Percentiles rank a stretch among this genome's conserved stretches.
Evolutionary conservation across 1,284 basidiomycete species (phyloP).

Genomic region (Trametes polyzona): DNA sequence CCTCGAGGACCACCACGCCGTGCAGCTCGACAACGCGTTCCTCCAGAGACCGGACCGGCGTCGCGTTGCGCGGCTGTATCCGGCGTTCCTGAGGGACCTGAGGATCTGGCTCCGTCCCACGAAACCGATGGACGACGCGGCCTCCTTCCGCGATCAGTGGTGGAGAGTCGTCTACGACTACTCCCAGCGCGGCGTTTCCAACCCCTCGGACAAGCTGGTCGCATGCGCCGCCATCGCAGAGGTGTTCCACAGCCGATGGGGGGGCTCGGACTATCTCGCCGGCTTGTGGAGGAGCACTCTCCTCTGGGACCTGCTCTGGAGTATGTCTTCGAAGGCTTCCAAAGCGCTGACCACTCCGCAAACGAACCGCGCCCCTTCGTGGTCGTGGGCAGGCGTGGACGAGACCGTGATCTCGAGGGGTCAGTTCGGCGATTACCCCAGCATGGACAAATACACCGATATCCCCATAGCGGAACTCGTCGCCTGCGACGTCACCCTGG

Average conservation of each 20-base stretch:
- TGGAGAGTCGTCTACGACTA: conserved; percentile 11
- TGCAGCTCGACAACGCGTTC: conserved; percentile 10
- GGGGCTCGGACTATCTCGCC: conserved; percentile 18
- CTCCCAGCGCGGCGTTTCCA: conserved; percentile 9
- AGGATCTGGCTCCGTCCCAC: too few relatives aligned
- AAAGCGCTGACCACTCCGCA: background rate
- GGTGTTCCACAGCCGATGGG: conserved; percentile 15
- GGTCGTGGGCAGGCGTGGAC: conserved; percentile 17
- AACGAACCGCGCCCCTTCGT: conserved; percentile 12
- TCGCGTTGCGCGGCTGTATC: too few relatives aligned
- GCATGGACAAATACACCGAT: background rate
- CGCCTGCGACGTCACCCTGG: background rate
- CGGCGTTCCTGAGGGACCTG: too few relatives aligned
- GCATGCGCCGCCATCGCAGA: conserved; percentile 20
- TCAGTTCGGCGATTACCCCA: background rate
- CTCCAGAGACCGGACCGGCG: too few relatives aligned
- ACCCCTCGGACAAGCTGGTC: conserved; percentile 20
- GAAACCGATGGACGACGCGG: too few relatives aligned
- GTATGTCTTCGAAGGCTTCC: conserved; percentile 1
- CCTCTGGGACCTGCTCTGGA: conserved; percentile 18
- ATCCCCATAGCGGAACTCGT: background rate
- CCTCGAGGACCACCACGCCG: background rate
- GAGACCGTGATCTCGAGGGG: too few relatives aligned
- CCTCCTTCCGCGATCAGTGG: too few relatives aligned
- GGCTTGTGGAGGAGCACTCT: conserved; percentile 17